phyloP scores from a whole-genome alignment of 176 grass and related monocot genomes.

The Oryza longistaminata region DNA sequence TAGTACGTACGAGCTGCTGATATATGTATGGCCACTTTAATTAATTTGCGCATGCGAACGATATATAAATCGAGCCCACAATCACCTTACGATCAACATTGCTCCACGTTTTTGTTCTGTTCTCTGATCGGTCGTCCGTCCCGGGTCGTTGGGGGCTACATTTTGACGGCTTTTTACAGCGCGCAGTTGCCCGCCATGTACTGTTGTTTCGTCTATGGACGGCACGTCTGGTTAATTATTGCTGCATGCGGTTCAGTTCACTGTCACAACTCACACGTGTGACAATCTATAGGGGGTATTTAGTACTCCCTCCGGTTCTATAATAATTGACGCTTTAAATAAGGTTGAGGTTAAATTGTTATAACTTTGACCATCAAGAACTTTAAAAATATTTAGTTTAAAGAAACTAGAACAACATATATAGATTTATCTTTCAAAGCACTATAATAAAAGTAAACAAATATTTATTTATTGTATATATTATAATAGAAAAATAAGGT shows the following conservation, averaged over 20 bases:
- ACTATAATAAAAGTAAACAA: no score
- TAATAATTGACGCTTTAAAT: no score
- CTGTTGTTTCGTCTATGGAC: background rate
- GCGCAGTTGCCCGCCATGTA: background rate
- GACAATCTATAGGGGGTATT: background rate
- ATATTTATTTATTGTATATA: no score
- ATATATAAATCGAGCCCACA: constrained; percentile 10
- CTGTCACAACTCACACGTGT: constrained; percentile 23
- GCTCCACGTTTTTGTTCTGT: background rate
- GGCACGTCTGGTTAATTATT: background rate
- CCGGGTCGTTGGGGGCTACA: background rate
- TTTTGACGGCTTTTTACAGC: background rate
- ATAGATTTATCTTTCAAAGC: no score
- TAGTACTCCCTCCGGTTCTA: no score
- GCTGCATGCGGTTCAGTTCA: background rate
- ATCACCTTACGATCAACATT: background rate
- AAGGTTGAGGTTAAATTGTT: no score
- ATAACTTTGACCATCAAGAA: no score
- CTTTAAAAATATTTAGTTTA: no score
- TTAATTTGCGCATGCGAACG: background rate
- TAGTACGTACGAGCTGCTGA: background rate
- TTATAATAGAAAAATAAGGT: no score
- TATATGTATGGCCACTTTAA: background rate
- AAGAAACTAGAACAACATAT: no score
- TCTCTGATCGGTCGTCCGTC: background rate